Evolutionary conservation across 441 rosid genomes (phyloP), one percentile per base, ranked within the genome.

Genomic region (Erodium trifolium): DNA sequence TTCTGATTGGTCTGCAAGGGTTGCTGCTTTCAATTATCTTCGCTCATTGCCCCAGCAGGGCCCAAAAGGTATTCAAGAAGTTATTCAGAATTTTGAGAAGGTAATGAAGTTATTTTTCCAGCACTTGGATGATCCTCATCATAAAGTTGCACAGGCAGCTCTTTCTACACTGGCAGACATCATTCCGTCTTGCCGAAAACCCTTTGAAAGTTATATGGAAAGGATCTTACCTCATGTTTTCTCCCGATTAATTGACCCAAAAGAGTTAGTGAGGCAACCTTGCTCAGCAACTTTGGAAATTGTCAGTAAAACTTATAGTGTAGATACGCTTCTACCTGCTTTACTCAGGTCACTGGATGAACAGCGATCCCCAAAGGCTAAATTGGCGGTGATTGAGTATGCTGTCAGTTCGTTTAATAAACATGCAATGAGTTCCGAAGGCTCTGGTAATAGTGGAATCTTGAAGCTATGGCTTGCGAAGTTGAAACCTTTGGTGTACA

Each of bases 131-230:
- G 99, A 95, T 79, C 99, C 99, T 43, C 99, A 95, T 77, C 99
- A 92, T 82, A 95, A 92, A 85, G 98, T 92, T 66, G 99, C 99
- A 16, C 99, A 90, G 79, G 99, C 99, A 79, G 97, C 99, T 75
- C 87, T 95, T 65, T 89, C 96, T 34, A 85, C 98, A 34, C 94
- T 95, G 14, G 93, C 97, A 34, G 98, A 95, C 78, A 83, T 95
- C 70, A 90, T 95, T 78, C 88, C 90, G 70, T 75, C 96, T 73
- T 95, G 99, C 78, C 87, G 91, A 72, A 95, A 85, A 84, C 93
- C 96, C 5, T 95, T 92, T 73, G 98, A 95, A 82, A 88, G 95
- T 81, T 95, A 88, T 77, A 92, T 92, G 95, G 97, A 92, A 78
- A 84, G 98, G 83, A 90, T 95, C 53, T 75, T 92, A 67, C 98